Percentiles rank a stretch among this genome's conserved stretches.
Evolutionary conservation across 345 rosid species (phyloP).

Genomic region (Heritiera fomes): DNA sequence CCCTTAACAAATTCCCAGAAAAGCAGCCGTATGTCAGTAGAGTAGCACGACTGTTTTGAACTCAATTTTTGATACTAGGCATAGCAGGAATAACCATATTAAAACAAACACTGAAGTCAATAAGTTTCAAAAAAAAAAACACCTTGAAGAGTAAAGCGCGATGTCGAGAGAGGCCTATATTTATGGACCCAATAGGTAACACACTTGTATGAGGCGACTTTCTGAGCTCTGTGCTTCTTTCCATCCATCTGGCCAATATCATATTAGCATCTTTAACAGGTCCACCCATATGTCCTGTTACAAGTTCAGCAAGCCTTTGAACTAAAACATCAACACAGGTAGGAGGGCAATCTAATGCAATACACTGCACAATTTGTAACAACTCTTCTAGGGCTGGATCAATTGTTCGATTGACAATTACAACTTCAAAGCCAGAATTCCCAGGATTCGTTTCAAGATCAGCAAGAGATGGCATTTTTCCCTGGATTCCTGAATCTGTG

Average conservation of each 20-base stretch:
- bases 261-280: conserved; percentile 87
- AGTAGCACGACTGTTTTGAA: background rate
- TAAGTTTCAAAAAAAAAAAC: conserved; percentile 1
- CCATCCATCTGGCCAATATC: conserved; percentile 84
- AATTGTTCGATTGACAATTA: conserved; percentile 65
- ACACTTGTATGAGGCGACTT: conserved; percentile 72
- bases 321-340: conserved; percentile 64
- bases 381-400: conserved; percentile 82
- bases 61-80: background rate
- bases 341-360: conserved; percentile 70
- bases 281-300: conserved; percentile 95
- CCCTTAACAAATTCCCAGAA: background rate
- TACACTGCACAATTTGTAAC: conserved; percentile 78
- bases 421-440: conserved; percentile 75
- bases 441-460: conserved; percentile 78
- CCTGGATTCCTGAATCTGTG: conserved; percentile 52
- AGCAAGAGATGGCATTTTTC: conserved; percentile 83
- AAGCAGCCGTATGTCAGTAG: background rate
- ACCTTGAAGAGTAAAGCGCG: conserved; percentile 99
- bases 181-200: conserved; percentile 87
- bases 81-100: conserved; percentile 1
- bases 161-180: conserved; percentile 87
- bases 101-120: background rate
- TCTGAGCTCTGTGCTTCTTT: conserved; percentile 76
- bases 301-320: conserved; percentile 87